These are phyloP conservation scores for Wickerhamomyces sp. DNA, from an alignment of 1,139 yeast species.

Conservation along the genomic window DNA sequence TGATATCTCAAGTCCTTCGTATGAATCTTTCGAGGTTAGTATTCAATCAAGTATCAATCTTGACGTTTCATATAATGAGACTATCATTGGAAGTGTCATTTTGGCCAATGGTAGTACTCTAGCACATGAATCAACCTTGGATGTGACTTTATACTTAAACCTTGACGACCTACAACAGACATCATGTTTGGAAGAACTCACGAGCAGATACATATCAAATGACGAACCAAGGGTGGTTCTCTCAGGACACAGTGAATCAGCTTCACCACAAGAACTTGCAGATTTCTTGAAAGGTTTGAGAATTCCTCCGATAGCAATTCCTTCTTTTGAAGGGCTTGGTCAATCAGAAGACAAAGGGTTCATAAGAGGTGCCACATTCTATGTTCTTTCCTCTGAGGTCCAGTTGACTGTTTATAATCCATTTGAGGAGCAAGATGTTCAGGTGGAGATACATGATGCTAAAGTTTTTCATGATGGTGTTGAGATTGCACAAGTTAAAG, in stretches of 20 bases:
- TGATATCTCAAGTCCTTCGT: too few relatives aligned
- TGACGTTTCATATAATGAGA: conserved; percentile 6
- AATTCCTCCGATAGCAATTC: conserved; percentile 19
- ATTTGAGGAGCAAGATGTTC: conserved; percentile 36
- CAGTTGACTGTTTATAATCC: conserved; percentile 52
- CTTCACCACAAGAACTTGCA: conserved; percentile 17
- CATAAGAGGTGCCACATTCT: conserved; percentile 43
- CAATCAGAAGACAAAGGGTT: conserved; percentile 23
- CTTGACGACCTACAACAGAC: conserved; percentile 5
- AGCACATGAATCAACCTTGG: conserved; percentile 19
- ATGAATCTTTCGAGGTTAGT: too few relatives aligned
- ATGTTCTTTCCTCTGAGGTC: conserved; percentile 46
- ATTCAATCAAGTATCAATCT: conserved; percentile 5
- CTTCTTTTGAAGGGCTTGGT: conserved; percentile 10
- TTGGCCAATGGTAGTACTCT: conserved; percentile 25
- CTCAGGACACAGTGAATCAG: conserved; percentile 20
- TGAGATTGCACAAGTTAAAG: conserved; percentile 40
- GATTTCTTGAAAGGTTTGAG: conserved; percentile 17
- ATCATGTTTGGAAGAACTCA: conserved; percentile 21
- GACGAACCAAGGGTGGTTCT: conserved; percentile 19
- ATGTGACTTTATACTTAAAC: conserved; percentile 13
- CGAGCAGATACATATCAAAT: conserved; percentile 31
- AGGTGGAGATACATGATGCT: conserved; percentile 38
- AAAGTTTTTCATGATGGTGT: conserved; percentile 43
- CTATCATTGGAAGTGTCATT: conserved; percentile 26